These are phyloP conservation scores for Cucurbita maxima DNA, from an alignment of 306 rosid species.

Conservation along the genomic window DNA sequence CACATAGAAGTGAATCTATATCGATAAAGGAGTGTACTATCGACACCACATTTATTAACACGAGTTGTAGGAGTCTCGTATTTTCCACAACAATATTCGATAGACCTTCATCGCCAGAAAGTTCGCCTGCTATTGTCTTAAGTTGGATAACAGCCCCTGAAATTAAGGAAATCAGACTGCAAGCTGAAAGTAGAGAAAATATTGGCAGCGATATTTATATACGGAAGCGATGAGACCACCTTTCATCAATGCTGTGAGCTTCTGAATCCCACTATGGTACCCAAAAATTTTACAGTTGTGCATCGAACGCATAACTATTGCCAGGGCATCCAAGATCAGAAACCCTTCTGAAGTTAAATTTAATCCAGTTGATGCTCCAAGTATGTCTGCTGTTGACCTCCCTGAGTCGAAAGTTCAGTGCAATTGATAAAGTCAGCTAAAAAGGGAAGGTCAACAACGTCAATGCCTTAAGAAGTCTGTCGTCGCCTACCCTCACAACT, in stretches of 20 bases:
- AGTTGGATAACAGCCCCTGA: slow-evolving; percentile 90
- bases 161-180: slow-evolving; percentile 18
- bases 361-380: slow-evolving; percentile 41
- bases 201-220: neutral
- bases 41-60: slow-evolving; percentile 60
- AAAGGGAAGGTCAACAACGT: neutral
- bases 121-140: slow-evolving; percentile 62
- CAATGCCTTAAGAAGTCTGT: neutral
- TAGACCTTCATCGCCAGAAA: slow-evolving; percentile 54
- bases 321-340: slow-evolving; percentile 57
- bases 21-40: slow-evolving; percentile 61
- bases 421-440: neutral
- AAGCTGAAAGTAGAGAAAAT: slow-evolving; percentile 13
- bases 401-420: slow-evolving; percentile 7
- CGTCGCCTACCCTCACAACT: neutral
- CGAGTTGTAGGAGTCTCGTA: slow-evolving; percentile 54
- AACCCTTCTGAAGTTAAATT: slow-evolving; percentile 69
- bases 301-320: slow-evolving; percentile 56
- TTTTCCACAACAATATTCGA: slow-evolving; percentile 43
- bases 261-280: slow-evolving; percentile 79
- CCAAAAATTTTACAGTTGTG: slow-evolving; percentile 89
- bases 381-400: slow-evolving; percentile 37
- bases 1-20: slow-evolving; percentile 43
- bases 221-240: slow-evolving; percentile 26
- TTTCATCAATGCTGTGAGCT: slow-evolving; percentile 85